Percentiles rank a stretch among this genome's conserved stretches.
Conservation (phyloP, 192 early-diverging fungal genomes). For the Umbelopsis sp. region DNA sequence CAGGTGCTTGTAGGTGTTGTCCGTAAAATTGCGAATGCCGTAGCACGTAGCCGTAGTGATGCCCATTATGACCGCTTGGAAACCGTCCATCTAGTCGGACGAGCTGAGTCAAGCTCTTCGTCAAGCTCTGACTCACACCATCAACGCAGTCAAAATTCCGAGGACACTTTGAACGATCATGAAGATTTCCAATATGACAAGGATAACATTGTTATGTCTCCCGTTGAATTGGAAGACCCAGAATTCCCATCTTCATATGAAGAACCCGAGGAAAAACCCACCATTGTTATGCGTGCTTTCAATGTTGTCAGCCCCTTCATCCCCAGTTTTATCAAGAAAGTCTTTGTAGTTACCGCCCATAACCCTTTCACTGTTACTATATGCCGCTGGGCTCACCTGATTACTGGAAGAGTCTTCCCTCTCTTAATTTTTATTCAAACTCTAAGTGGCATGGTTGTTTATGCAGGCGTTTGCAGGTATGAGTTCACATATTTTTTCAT, state of each 20-base stretch:
- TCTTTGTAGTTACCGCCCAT: conserved; percentile 18
- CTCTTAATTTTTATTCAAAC: conserved; percentile 38
- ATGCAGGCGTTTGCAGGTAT: conserved; percentile 36
- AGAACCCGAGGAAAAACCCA: conserved; percentile 15
- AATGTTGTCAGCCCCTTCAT: conserved; percentile 21
- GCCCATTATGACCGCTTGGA: conserved; percentile 24
- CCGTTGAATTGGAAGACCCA: conserved; percentile 4
- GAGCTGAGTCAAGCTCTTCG: not conserved
- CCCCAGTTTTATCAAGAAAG: conserved; percentile 23
- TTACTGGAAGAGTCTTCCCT: conserved; percentile 30
- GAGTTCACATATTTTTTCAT: not conserved
- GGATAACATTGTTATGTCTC: conserved; percentile 16
- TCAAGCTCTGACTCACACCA: conserved; percentile 7
- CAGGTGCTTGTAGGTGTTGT: conserved; percentile 33
- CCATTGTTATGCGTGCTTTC: conserved; percentile 21
- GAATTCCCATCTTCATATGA: not conserved
- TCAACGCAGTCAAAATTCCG: conserved; percentile 8
- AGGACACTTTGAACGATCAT: conserved; percentile 18
- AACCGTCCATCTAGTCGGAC: conserved; percentile 24
- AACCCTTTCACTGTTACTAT: conserved; percentile 32
- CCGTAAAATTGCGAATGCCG: conserved; percentile 34
- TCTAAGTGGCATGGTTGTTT: conserved; percentile 34
- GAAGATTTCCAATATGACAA: not conserved
- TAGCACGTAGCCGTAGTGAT: conserved; percentile 7
- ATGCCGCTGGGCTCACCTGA: conserved; percentile 23